Evolutionary conservation across 2,329 filamentous ascomycete genomes (phyloP), one percentile per base, ranked within the genome.

Genomic region (Ophiostoma quercus): DNA sequence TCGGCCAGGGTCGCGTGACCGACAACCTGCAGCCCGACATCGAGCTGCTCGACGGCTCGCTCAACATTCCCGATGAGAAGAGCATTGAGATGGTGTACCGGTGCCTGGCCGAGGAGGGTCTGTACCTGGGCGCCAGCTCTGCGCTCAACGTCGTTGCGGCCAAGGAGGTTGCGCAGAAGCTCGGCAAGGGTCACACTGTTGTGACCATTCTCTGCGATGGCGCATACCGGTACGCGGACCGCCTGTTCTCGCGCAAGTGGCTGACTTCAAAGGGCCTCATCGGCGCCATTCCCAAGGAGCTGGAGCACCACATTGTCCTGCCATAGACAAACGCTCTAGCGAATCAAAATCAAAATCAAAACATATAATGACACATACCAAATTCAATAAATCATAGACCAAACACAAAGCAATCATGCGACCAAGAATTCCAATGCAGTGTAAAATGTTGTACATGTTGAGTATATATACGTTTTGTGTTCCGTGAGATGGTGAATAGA

Each of bases 31-130:
- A 87, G 79, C 91, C 91, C 3, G 95, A 99, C 76, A 85, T 99
- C 71, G 90, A 85, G 72, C 83, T 96, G 63, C 77, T 98, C 19
- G 95, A 98, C 80, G 94, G 90, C 71, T 92, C 92, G 47, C 77
- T 99, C 76, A 85, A 89, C 78, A 92, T 99, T 74, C 85, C 88
- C 72, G 95, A 99, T 78, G 93, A 95, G 82, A 94, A 96, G 86
- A 96, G 89, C 76, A 94, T 99, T 75, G 92, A 92, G 80, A 98
- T 97, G 95, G 92, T 99, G 63, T 99, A 98, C 82, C 85, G 94
- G 73, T 97, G 94, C 77, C 83, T 99, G 73, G 94, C 98, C 76
- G 93, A 98, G 80, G 95, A 99, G 79, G 95, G 95, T 1, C 81
- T 99, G 68, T 99, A 99, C 79, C 85, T 99, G 1, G 95, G 95